phyloP scores from a whole-genome alignment of 1,139 yeast genomes.

The Pneumocystis jirovecii region DNA sequence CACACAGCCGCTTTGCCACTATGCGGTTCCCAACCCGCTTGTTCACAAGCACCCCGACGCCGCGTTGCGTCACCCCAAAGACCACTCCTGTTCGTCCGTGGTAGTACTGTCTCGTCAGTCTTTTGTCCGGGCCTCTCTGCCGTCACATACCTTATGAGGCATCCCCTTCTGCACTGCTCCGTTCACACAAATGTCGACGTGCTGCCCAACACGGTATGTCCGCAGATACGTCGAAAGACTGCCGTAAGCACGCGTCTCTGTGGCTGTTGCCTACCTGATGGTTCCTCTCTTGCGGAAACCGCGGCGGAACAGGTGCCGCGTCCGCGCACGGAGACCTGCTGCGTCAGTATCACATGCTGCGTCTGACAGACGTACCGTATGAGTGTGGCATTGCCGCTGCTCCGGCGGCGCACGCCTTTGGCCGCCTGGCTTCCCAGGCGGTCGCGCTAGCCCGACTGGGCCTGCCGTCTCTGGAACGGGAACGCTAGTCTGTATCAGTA shows the following conservation, averaged over 20 bases:
- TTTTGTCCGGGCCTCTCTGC: slow-evolving; percentile 16
- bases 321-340: slow-evolving; percentile 12
- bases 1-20: slow-evolving; percentile 95
- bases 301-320: slow-evolving; percentile 13
- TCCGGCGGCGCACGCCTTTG: background rate
- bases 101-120: background rate
- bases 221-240: slow-evolving; percentile 85
- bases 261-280: slow-evolving; percentile 1
- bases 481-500: too few species aligned
- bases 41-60: slow-evolving; percentile 96
- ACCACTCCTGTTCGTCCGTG: slow-evolving; percentile 95
- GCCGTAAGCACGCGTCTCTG: background rate
- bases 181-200: slow-evolving; percentile 98
- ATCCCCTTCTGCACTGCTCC: slow-evolving; percentile 97
- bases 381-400: background rate
- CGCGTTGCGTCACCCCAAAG: slow-evolving; percentile 94
- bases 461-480: too few species aligned
- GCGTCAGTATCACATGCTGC: background rate
- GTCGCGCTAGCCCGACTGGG: too few species aligned
- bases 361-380: background rate
- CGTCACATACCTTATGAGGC: slow-evolving; percentile 99
- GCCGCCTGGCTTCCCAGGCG: too few species aligned
- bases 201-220: slow-evolving; percentile 97
- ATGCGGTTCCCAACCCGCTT: slow-evolving; percentile 98
- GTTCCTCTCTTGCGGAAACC: slow-evolving; percentile 13